Evolutionary conservation across 83 land plant species (phyloP).

Genomic region (Picea engelmannii): DNA sequence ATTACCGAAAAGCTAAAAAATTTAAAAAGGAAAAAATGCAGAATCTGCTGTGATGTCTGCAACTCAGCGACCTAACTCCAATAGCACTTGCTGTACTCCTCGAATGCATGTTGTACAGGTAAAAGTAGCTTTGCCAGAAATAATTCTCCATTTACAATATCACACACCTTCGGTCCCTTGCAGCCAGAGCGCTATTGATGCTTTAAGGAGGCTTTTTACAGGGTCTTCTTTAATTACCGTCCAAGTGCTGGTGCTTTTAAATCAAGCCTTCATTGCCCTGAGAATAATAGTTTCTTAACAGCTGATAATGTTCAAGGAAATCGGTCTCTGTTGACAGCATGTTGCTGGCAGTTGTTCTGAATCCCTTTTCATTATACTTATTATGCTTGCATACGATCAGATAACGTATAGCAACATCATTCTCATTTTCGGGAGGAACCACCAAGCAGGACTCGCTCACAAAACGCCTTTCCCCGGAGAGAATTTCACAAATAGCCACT

Average conservation of each 20-base stretch:
- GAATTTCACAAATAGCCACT: constrained; percentile 3
- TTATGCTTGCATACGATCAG: neutral
- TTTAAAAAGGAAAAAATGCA: too few species aligned
- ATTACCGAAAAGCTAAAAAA: too few species aligned
- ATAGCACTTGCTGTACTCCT: too few species aligned
- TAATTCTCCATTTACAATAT: too few species aligned
- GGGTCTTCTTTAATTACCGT: neutral
- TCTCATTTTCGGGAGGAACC: neutral
- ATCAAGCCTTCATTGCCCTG: neutral
- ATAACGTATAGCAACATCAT: constrained; percentile 6
- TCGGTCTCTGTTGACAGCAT: neutral
- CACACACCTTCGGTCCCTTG: too few species aligned
- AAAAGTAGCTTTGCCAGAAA: too few species aligned
- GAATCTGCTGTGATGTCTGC: too few species aligned
- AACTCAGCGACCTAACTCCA: too few species aligned
- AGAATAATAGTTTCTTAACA: neutral
- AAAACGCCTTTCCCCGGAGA: neutral
- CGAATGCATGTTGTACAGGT: too few species aligned
- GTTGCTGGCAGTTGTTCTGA: neutral
- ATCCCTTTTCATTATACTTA: too few species aligned
- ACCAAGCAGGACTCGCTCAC: neutral
- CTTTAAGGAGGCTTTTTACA: too few species aligned
- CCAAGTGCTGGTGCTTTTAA: neutral
- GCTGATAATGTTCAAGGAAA: neutral
- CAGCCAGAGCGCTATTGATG: too few species aligned